Evolutionary conservation across 2,329 filamentous ascomycete genomes (phyloP).

Genomic region (Hymenoscyphus infarciens): DNA sequence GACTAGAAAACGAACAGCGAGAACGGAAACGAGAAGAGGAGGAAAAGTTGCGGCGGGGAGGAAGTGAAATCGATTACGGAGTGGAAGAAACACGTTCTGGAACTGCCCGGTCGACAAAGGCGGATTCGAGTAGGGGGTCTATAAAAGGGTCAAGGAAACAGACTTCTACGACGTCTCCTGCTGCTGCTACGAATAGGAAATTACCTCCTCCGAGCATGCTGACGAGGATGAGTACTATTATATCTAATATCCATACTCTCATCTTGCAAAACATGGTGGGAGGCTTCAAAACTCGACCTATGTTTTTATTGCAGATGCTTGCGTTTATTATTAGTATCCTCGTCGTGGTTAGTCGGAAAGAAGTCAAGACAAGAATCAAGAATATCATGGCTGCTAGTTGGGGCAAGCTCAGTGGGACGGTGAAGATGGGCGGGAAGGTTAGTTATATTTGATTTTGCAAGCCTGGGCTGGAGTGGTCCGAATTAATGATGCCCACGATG

Average conservation of each 20-base stretch:
- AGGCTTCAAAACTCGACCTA: constrained; percentile 54
- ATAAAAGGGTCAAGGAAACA: constrained; percentile 34
- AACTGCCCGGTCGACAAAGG: constrained; percentile 21
- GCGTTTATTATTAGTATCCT: constrained; percentile 78
- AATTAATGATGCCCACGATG: too few relatives aligned
- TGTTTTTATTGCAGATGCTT: constrained; percentile 58
- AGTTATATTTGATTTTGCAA: constrained; percentile 71
- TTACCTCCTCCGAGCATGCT: constrained; percentile 26
- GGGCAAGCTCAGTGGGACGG: constrained; percentile 48
- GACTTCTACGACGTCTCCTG: constrained; percentile 17
- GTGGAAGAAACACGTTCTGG: constrained; percentile 50
- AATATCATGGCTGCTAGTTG: constrained; percentile 66
- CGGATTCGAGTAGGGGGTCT: constrained; percentile 32
- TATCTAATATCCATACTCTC: constrained; percentile 49
- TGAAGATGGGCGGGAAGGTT: constrained; percentile 96
- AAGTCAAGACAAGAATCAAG: constrained; percentile 70
- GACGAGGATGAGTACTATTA: constrained; percentile 46
- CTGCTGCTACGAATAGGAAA: constrained; percentile 13
- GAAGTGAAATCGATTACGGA: constrained; percentile 63
- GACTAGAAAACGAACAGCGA: constrained; percentile 57
- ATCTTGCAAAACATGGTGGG: constrained; percentile 47
- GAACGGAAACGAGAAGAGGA: constrained; percentile 50
- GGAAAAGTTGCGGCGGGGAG: constrained; percentile 41
- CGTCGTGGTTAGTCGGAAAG: constrained; percentile 69
- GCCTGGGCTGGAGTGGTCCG: too few relatives aligned